Evolutionary conservation across 106 monocot genomes (phyloP), one percentile per base, ranked within the genome.

Genomic region (Dendrobium huoshanense): DNA sequence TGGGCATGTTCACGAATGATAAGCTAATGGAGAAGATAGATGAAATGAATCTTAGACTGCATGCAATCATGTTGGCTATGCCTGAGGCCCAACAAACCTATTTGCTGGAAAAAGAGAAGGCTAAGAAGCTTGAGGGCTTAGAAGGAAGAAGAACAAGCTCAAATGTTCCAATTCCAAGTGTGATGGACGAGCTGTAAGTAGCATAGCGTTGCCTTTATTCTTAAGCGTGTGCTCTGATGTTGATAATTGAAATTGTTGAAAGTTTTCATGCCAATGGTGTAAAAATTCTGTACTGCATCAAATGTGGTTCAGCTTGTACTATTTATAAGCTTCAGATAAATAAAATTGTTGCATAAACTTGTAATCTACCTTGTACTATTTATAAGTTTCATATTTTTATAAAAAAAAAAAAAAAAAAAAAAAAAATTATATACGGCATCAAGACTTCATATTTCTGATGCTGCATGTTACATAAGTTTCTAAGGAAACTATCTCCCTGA

Each of bases 1-100:
- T 67, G 1, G 98, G 98, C 70, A 86, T 98, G 92, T 90, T 98
- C 81, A 98, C 98, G 9, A 92, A 92, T 59, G 86, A 90, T 17
- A 81, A 10, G 18, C 84, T 93, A 47, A 82, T 88, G 25, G 81
- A 86, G 31, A 93, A 88, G 77, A 85, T 96, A 2, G 96, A 94
- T 5, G 93, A 96, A n/a, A 78, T 96, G 82, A 93, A 93, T 44
- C 80, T 80, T 17, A 83, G 87, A 18, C 56, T 96, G 68, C 84
- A 37, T 0, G 93, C 95, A 1, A 88, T 96, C 77, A 89, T 93
- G 89, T 80, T 44, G 8, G 59, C 85, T 1, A 90, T 90, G 79
- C 93, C 93, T 9, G 91, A 93, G 78, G 93, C 93, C 2, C 83
- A 92, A 78, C 82, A 84, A 49, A 31, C 65, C 2, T 93, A 91